Conservation (phyloP, 1,139 yeast species). For the Kodamaea sp. region DNA sequence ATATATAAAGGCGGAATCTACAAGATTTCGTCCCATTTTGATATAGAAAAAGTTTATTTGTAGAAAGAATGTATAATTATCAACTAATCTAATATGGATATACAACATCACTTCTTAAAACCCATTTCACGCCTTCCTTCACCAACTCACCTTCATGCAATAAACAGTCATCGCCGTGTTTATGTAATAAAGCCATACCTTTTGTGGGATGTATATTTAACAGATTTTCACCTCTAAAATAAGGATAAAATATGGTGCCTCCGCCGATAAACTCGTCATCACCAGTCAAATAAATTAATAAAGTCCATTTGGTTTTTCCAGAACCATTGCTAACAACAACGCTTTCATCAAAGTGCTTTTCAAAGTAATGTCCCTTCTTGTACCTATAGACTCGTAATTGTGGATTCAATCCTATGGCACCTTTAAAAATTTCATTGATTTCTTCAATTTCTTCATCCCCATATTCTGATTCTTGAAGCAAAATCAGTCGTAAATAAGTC, state of each 20-base stretch:
- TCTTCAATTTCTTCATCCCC: conserved; percentile 27
- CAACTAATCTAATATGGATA: conserved; percentile 12
- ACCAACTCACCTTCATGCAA: conserved; percentile 59
- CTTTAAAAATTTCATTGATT: conserved; percentile 25
- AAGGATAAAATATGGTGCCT: conserved; percentile 55
- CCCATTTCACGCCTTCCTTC: conserved; percentile 57
- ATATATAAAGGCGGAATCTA: conserved; percentile 22
- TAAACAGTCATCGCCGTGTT: conserved; percentile 65
- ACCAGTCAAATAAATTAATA: conserved; percentile 57
- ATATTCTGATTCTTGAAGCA: conserved; percentile 30
- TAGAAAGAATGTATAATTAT: background rate
- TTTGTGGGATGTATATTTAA: conserved; percentile 46
- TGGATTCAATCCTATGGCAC: conserved; percentile 53
- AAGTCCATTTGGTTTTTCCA: conserved; percentile 57
- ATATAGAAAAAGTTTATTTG: background rate
- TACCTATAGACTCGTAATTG: conserved; percentile 58
- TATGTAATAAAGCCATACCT: conserved; percentile 62
- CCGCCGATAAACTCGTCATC: conserved; percentile 58
- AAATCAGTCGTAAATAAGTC: conserved; percentile 35
- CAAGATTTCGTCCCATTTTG: background rate
- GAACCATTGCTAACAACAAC: conserved; percentile 31
- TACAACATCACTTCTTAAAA: conserved; percentile 58
- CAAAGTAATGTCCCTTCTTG: conserved; percentile 57
- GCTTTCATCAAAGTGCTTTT: conserved; percentile 61
- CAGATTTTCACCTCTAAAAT: conserved; percentile 19